Evolutionary conservation across 1,139 yeast species (phyloP), one percentile per base, ranked within the genome.

Genomic region (Pichia sp.): DNA sequence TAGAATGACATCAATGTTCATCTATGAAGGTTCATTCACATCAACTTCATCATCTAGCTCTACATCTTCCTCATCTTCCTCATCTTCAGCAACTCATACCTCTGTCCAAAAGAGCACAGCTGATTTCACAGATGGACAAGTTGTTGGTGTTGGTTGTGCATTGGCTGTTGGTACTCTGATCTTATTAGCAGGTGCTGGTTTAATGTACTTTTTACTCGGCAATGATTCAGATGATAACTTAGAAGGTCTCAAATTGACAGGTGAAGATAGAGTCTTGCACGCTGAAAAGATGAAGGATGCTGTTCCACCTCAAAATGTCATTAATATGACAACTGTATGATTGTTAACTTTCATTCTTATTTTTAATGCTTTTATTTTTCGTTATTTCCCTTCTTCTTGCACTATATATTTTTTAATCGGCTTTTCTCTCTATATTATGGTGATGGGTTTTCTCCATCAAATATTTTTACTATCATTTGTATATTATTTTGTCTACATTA

Each of bases 71-170:
- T n/a, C n/a, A n/a, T n/a, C n/a, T n/a, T 19, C 42, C 2, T 20
- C 46, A 43, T 62, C 55, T 40, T 56, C 58, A 46, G 50, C 59
- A 47, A 56, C 49, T 51, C 10, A 40, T 6, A 10, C 35, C 10
- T 18, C 17, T 18, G 6, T 50, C 53, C 42, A 50, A 24, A 46
- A 57, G 53, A 58, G 34, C 58, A 5, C n/a, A 8, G 18, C 15
- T 12, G 65, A 56, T 59, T 72, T 57, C 61, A 66, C 55, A n/a
- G 60, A 76, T 19, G 98, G 98, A 1, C 88, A 83, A 62, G 90
- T 91, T 18, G 96, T 90, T 8, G 84, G 96, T 30, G 81, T 93
- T 34, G 85, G 96, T 0, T 75, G 90, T 48, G 98, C 97, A 0
- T 77, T 93, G 60, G 91, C 98, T 0, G 66, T 93, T 36, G 96